phyloP scores from a whole-genome alignment of 2,329 filamentous ascomycete genomes.

The Pestalotiopsis sp. region DNA sequence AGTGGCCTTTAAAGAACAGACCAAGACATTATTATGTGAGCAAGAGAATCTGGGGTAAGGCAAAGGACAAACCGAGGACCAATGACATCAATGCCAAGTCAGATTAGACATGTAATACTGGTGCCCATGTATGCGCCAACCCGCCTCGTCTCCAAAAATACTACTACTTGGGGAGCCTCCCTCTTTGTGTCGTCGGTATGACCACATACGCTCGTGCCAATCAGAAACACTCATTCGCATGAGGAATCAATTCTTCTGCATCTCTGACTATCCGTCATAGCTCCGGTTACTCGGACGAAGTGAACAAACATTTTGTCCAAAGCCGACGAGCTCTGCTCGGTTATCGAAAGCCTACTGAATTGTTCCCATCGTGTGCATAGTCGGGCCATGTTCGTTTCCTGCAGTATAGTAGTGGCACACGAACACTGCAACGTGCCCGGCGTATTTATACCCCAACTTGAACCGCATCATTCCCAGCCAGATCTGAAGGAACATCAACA shows the following conservation, averaged over 20 bases:
- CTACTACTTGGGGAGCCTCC: background rate
- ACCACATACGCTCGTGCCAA: background rate
- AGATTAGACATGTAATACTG: background rate
- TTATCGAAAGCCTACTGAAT: background rate
- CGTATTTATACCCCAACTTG: background rate
- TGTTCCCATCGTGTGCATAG: background rate
- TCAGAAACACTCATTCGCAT: background rate
- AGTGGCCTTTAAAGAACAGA: background rate
- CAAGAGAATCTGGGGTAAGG: background rate
- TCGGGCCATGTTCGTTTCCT: background rate
- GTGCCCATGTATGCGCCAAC: background rate
- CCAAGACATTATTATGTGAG: background rate
- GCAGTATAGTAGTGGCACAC: background rate
- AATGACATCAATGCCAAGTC: slow-evolving; percentile 7
- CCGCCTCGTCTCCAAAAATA: background rate
- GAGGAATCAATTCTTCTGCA: background rate
- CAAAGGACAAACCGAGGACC: background rate
- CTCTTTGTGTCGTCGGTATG: background rate
- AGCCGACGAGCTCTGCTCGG: background rate
- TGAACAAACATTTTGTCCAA: background rate
- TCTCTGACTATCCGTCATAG: background rate
- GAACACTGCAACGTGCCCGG: background rate
- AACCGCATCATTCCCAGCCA: background rate
- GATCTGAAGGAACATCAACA: background rate
- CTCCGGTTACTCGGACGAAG: background rate